Base-by-base conservation (phyloP, 352 stramenopile genomes). In the Globisporangium yorkense region DNA sequence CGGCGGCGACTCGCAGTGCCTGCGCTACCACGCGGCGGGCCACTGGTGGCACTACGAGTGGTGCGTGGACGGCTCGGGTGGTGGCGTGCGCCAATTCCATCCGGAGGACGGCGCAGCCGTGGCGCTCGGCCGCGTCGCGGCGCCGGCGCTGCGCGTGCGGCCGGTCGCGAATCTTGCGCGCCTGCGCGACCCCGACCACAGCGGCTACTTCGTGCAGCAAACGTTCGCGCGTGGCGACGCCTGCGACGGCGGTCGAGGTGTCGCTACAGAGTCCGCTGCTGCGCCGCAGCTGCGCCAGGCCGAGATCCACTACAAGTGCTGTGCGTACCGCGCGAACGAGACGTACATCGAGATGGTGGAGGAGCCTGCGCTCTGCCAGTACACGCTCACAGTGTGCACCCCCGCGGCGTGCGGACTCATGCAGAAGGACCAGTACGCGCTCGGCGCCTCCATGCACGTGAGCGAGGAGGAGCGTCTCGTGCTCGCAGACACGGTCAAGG, bases 1-100 rank as follows among this genome's bases (percentile, higher is more conserved):
- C 53, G 68, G 61, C 15, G 66, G 70, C 27, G 60, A 66, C 10
- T 16, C 37, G 37, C 62, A 70, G 45, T 95, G 85, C 54, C 66
- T 92, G 12, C 60, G 59, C 18, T 89, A 75, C 60, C 83, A 95
- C 54, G 73, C 68, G 20, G 71, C 67, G 2, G 72, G 71, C 21
- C 69, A 65, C 24, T 95, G 83, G 85, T 95, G 85, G 85, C 77
- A 83, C 24, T 92, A 95, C 68, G 85, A 95, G 63, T 95, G 85
- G 82, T 95, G 85, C 62, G 52, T 88, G 51, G 77, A 88, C 50
- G 60, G 59, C 1, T 56, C 78, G 51, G 75, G 87, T 47, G 61
- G 59, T 2, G 56, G 78, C 66, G 81, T 93, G 53, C 81, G 75
- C 33, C 85, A 95, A 63, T 89, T 85, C 65, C 74, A 92, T 51